These are phyloP conservation scores for Coemansia sp. DNA, from an alignment of 192 early-diverging fungal genomes.

Conservation along the genomic window DNA sequence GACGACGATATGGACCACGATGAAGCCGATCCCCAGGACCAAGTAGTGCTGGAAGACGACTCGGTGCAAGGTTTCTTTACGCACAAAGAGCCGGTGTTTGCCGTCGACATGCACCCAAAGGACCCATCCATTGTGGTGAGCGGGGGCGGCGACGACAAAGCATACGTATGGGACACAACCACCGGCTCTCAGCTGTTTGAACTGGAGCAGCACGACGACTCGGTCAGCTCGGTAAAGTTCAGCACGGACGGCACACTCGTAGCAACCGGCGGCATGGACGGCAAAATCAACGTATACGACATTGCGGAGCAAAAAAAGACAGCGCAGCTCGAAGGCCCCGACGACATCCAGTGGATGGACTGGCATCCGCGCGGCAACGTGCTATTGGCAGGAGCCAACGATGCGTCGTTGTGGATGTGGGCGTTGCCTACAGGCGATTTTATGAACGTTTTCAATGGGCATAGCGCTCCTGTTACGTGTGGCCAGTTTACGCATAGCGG, in stretches of 20 bases:
- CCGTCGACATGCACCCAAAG: constrained; percentile 76
- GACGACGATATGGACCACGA: constrained; percentile 59
- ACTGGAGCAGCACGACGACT: constrained; percentile 79
- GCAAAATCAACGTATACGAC: constrained; percentile 67
- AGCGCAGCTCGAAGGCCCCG: constrained; percentile 77
- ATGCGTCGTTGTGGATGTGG: constrained; percentile 98
- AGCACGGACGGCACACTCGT: constrained; percentile 79
- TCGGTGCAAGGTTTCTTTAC: constrained; percentile 90
- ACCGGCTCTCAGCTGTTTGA: constrained; percentile 74
- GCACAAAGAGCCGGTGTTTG: constrained; percentile 88
- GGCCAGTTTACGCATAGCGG: constrained; percentile 92
- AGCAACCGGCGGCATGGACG: constrained; percentile 96
- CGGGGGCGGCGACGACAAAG: constrained; percentile 93
- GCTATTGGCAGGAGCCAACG: constrained; percentile 81
- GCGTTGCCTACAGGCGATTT: constrained; percentile 77
- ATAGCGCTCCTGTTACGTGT: constrained; percentile 77
- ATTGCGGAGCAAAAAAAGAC: constrained; percentile 11
- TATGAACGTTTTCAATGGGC: constrained; percentile 94
- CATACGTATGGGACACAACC: constrained; percentile 83
- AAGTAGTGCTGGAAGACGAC: constrained; percentile 64
- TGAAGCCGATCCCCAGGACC: constrained; percentile 9
- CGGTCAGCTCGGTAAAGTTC: constrained; percentile 79
- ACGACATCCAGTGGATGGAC: constrained; percentile 89
- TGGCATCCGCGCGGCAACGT: constrained; percentile 97
- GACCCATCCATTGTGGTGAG: constrained; percentile 66